A percentile compares a stretch with the other conserved stretches of the same genome.
phyloP scores from a whole-genome alignment of 352 stramenopile species.

The Pythium graminicola region DNA sequence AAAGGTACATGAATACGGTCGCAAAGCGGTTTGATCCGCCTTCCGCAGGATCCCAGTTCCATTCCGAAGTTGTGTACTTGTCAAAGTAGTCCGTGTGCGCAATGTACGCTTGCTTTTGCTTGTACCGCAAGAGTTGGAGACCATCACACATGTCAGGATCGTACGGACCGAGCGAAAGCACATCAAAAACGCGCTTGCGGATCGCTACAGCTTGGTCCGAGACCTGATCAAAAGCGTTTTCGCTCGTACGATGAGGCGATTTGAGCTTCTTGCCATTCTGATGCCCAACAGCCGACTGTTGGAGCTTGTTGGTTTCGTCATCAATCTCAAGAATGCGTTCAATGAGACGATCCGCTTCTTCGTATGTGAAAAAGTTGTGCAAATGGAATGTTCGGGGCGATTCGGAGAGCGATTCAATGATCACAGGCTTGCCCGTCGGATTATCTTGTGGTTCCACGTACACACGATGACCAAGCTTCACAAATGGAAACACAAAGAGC shows the following conservation, averaged over 20 bases:
- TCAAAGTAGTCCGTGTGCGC: constrained; percentile 93
- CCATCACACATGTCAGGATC: constrained; percentile 90
- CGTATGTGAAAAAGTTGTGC: constrained; percentile 81
- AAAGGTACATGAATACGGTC: constrained; percentile 81
- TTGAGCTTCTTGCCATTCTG: constrained; percentile 61
- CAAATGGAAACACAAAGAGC: constrained; percentile 77
- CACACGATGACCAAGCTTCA: constrained; percentile 70
- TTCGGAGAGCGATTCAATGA: constrained; percentile 74
- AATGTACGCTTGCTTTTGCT: constrained; percentile 93
- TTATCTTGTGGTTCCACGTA: constrained; percentile 42
- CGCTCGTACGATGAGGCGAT: constrained; percentile 71
- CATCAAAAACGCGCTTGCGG: constrained; percentile 84
- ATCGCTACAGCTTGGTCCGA: constrained; percentile 65
- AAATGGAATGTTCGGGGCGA: constrained; percentile 81
- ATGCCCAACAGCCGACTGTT: constrained; percentile 74
- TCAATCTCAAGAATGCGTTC: constrained; percentile 74
- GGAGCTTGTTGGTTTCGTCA: constrained; percentile 73
- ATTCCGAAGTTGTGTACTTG: constrained; percentile 37
- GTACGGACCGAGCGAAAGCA: constrained; percentile 89
- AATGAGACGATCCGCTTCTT: constrained; percentile 79
- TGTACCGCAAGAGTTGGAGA: constrained; percentile 94
- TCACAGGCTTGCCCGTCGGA: constrained; percentile 47
- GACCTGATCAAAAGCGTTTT: constrained; percentile 86
- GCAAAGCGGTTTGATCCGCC: constrained; percentile 81
- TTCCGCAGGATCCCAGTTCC: constrained; percentile 68